Evolutionary conservation across 192 early-diverging fungal species (phyloP).

Genomic region (Coemansia sp.): DNA sequence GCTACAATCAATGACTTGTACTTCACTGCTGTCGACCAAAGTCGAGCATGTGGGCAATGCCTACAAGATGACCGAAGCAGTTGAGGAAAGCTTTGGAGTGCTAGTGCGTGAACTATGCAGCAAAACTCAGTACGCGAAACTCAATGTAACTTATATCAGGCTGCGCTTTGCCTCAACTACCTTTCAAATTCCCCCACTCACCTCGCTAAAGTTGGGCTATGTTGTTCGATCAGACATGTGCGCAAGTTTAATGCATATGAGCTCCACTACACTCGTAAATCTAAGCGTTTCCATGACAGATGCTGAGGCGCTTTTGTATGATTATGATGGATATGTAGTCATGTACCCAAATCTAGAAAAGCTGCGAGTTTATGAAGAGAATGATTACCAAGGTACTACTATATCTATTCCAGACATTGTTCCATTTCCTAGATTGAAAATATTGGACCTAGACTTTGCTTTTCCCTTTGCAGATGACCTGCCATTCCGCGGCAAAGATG

Average conservation of each 20-base stretch:
- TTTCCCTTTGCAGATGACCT: conserved; percentile 9
- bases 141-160: neutral
- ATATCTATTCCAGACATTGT: neutral
- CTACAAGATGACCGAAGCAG: neutral
- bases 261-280: neutral
- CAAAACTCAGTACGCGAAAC: neutral
- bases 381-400: neutral
- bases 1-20: neutral
- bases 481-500: conserved; percentile 5
- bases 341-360: conserved; percentile 3
- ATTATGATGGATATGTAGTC: neutral
- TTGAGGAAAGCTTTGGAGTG: neutral
- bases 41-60: neutral
- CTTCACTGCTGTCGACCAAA: neutral
- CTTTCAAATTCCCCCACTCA: neutral
- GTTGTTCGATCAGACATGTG: neutral
- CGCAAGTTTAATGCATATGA: neutral
- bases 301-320: neutral
- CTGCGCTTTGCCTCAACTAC: neutral
- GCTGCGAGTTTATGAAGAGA: neutral
- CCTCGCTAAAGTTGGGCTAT: neutral
- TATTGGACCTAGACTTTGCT: neutral
- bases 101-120: neutral
- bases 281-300: neutral
- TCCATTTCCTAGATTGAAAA: neutral